Conservation (phyloP, 192 early-diverging fungal genomes). For the Rhizophagus clarus region DNA sequence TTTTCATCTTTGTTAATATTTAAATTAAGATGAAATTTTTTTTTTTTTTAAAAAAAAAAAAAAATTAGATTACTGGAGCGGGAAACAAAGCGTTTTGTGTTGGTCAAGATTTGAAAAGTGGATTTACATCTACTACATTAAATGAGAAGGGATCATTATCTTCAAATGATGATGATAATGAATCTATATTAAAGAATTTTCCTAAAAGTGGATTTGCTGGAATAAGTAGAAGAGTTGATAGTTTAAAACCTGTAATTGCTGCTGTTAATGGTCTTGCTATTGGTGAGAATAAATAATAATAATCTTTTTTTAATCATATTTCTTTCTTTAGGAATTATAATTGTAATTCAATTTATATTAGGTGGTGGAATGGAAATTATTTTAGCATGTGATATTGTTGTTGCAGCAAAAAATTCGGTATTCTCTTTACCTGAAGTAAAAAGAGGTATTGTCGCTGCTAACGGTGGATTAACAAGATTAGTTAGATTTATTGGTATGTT, state of each 20-base stretch:
- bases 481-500: slow-evolving; percentile 34
- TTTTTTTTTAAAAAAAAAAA: too few relatives aligned
- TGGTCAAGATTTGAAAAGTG: slow-evolving; percentile 41
- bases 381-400: slow-evolving; percentile 46
- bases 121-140: slow-evolving; percentile 18
- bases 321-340: too few relatives aligned
- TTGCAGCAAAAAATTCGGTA: slow-evolving; percentile 39
- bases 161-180: not conserved
- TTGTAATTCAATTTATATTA: not conserved
- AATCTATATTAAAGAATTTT: not conserved
- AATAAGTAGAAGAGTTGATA: slow-evolving; percentile 36
- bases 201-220: slow-evolving; percentile 41
- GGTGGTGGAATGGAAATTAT: slow-evolving; percentile 43
- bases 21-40: too few relatives aligned
- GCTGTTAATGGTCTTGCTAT: slow-evolving; percentile 50
- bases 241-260: slow-evolving; percentile 47
- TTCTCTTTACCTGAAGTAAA: slow-evolving; percentile 51
- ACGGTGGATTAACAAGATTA: slow-evolving; percentile 41
- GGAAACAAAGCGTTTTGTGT: slow-evolving; percentile 43
- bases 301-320: not conserved
- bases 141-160: not conserved
- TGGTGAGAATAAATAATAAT: slow-evolving; percentile 24
- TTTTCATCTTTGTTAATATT: not conserved
- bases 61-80: slow-evolving; percentile 38
- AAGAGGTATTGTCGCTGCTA: slow-evolving; percentile 37